A percentile compares a stretch with the other conserved stretches of the same genome.
Conservation (phyloP, 495 filamentous ascomycete species). For the Lasiosphaeria miniovina region DNA sequence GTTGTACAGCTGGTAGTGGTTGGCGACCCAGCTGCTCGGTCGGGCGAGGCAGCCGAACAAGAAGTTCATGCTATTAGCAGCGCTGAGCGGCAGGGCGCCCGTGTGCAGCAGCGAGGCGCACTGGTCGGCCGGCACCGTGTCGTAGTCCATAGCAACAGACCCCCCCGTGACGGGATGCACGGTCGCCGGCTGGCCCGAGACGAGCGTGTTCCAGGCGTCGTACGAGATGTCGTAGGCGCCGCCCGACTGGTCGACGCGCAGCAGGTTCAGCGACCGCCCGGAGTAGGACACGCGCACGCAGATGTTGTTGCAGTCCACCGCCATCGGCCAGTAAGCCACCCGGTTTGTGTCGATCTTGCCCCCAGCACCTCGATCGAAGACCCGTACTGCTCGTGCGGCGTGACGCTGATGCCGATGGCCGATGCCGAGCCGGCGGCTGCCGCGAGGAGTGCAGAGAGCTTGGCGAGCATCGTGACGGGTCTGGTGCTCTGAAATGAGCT, state of each 20-base stretch:
- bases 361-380: constrained; percentile 49
- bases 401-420: constrained; percentile 41
- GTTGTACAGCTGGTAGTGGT: constrained; percentile 44
- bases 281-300: constrained; percentile 43
- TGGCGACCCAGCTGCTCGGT: constrained; percentile 40
- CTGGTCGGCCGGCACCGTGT: constrained; percentile 32
- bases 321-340: constrained; percentile 47
- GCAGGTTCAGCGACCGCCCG: constrained; percentile 41
- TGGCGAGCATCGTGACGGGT: background rate
- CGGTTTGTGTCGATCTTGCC: constrained; percentile 47
- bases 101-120: constrained; percentile 41
- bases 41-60: constrained; percentile 40
- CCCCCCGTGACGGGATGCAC: constrained; percentile 42
- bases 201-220: constrained; percentile 50
- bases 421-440: constrained; percentile 25
- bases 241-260: constrained; percentile 45
- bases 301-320: constrained; percentile 47
- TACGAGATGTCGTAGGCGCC: constrained; percentile 50
- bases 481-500: background rate
- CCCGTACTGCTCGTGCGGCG: constrained; percentile 49
- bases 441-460: constrained; percentile 14
- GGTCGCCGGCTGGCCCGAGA: constrained; percentile 42
- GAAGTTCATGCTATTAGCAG: constrained; percentile 50
- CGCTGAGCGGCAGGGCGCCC: constrained; percentile 45
- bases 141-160: constrained; percentile 39